Conservation (phyloP, 2,329 filamentous ascomycete genomes). For the Aspergillus unguis region DNA sequence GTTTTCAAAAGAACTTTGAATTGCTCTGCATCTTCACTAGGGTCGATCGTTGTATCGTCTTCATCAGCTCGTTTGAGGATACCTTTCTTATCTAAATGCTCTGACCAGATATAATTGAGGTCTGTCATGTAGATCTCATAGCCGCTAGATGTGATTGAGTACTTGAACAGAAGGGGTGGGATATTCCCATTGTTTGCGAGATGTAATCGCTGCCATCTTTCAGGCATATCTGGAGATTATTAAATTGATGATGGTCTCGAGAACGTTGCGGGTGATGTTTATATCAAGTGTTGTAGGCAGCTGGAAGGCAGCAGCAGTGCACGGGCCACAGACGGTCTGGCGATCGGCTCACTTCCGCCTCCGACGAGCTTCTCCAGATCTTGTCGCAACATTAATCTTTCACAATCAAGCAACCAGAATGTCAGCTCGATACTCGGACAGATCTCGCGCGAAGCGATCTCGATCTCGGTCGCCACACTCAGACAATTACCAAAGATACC, state of each 20-base stretch:
- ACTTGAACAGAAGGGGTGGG: constrained; percentile 42
- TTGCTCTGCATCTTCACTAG: constrained; percentile 56
- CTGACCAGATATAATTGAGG: constrained; percentile 56
- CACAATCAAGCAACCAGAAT: constrained; percentile 18
- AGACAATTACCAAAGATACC: constrained; percentile 38
- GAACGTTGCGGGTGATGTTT: not conserved
- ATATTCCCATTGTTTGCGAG: constrained; percentile 20
- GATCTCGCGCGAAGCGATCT: constrained; percentile 37
- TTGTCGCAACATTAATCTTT: not conserved
- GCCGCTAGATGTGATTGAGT: constrained; percentile 32
- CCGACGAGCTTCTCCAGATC: constrained; percentile 6
- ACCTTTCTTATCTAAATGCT: constrained; percentile 44
- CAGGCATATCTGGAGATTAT: constrained; percentile 25
- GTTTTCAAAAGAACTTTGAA: constrained; percentile 55
- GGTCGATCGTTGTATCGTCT: constrained; percentile 56
- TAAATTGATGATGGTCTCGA: not conserved
- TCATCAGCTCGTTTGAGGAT: constrained; percentile 50
- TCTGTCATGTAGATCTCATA: constrained; percentile 58
- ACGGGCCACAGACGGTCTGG: constrained; percentile 21
- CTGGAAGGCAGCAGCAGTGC: constrained; percentile 17
- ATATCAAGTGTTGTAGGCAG: constrained; percentile 7
- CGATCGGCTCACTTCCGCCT: constrained; percentile 23
- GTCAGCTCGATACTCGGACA: constrained; percentile 33
- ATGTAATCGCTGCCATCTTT: constrained; percentile 36
- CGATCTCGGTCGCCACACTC: constrained; percentile 44